Conservation (phyloP, 202 grass and related monocot genomes). For the Bolboschoenoplectus hybrid region DNA sequence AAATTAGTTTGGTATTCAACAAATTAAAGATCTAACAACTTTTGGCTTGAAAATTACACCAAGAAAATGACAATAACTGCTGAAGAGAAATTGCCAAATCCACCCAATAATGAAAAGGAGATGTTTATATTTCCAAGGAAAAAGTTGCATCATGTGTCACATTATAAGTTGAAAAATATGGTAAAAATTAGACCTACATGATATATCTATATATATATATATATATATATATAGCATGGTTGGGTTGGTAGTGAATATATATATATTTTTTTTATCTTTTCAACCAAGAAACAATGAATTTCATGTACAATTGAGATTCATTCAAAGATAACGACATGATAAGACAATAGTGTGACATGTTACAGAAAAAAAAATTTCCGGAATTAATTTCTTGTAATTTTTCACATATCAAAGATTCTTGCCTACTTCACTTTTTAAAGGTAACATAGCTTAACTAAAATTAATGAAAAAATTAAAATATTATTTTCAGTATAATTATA, state of each 20-base stretch:
- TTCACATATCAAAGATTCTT: slow-evolving; percentile 24
- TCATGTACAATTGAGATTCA: background rate
- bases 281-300: background rate
- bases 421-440: background rate
- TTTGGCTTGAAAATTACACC: background rate
- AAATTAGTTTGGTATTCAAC: background rate
- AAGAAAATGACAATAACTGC: background rate
- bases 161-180: background rate
- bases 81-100: slow-evolving; percentile 13
- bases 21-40: background rate
- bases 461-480: too few species aligned
- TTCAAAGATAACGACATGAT: background rate
- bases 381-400: background rate
- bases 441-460: too few species aligned
- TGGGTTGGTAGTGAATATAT: background rate
- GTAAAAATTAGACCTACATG: background rate
- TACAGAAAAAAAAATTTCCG: background rate
- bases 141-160: background rate
- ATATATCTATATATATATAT: background rate
- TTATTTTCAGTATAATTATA: too few species aligned
- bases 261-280: background rate
- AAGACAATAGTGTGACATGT: background rate
- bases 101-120: background rate
- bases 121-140: background rate
- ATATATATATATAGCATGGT: background rate